phyloP scores from a whole-genome alignment of 352 stramenopile genomes.

The Pythium aquatile region DNA sequence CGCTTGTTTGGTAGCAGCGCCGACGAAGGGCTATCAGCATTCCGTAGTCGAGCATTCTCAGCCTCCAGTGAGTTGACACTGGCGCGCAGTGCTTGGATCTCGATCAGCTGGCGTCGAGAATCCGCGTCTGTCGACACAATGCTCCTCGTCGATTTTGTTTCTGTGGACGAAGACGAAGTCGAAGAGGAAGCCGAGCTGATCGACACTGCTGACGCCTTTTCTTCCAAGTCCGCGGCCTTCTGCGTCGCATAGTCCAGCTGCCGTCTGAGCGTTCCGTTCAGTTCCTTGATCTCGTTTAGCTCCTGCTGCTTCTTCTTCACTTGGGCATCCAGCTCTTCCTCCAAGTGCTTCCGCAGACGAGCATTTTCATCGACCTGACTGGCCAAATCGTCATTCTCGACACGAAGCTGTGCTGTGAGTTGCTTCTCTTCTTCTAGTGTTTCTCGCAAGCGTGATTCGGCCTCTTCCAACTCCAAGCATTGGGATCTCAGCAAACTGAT shows the following conservation, averaged over 20 bases:
- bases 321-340: constrained; percentile 26
- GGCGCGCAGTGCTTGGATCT: constrained; percentile 56
- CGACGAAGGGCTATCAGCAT: constrained; percentile 40
- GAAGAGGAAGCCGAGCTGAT: constrained; percentile 23
- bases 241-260: constrained; percentile 51
- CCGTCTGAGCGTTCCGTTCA: constrained; percentile 49
- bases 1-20: constrained; percentile 41
- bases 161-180: constrained; percentile 15
- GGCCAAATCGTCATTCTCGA: constrained; percentile 45
- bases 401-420: constrained; percentile 39
- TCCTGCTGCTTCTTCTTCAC: constrained; percentile 53
- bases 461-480: constrained; percentile 56
- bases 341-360: constrained; percentile 13
- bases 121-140: constrained; percentile 19
- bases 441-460: constrained; percentile 38
- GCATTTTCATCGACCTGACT: constrained; percentile 24
- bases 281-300: constrained; percentile 46
- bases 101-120: constrained; percentile 28
- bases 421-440: constrained; percentile 47
- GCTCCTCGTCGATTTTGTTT: not conserved
- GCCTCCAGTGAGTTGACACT: constrained; percentile 51
- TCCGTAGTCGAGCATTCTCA: constrained; percentile 57
- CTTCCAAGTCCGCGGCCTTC: constrained; percentile 41
- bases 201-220: constrained; percentile 39
- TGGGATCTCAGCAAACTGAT: constrained; percentile 42